Percentiles rank a stretch among this genome's conserved stretches.
phyloP scores from a whole-genome alignment of 2,329 filamentous ascomycete genomes.

The Colletotrichum lentis region DNA sequence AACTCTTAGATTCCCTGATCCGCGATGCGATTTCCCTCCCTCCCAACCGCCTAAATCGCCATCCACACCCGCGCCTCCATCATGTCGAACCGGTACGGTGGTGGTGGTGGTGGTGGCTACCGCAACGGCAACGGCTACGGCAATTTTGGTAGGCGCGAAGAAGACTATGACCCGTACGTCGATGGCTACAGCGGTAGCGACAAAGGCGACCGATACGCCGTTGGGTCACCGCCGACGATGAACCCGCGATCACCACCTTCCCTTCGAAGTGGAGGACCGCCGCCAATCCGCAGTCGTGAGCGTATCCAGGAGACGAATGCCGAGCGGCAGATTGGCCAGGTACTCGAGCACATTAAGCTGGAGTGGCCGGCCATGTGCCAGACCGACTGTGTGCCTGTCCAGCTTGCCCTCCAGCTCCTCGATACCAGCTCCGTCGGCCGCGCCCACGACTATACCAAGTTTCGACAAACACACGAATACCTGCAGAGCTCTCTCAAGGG shows the following conservation, averaged over 20 bases:
- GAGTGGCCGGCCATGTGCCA: constrained; percentile 95
- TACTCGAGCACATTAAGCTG: constrained; percentile 82
- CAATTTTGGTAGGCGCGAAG: constrained; percentile 52
- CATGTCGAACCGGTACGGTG: constrained; percentile 41
- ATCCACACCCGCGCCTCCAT: constrained; percentile 19
- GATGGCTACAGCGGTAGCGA: constrained; percentile 53
- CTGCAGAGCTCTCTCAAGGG: constrained; percentile 92
- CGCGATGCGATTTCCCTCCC: constrained; percentile 33
- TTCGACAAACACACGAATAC: constrained; percentile 82
- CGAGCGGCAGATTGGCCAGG: constrained; percentile 65
- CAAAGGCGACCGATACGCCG: constrained; percentile 53
- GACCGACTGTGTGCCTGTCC: constrained; percentile 88
- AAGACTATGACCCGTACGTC: constrained; percentile 61
- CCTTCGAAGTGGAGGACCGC: constrained; percentile 44
- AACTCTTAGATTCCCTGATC: background rate
- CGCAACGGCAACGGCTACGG: constrained; percentile 53
- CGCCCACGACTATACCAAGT: constrained; percentile 86
- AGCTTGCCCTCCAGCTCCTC: constrained; percentile 92
- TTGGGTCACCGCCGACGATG: constrained; percentile 43
- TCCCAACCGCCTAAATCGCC: constrained; percentile 30
- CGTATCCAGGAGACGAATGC: constrained; percentile 57
- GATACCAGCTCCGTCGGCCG: constrained; percentile 93
- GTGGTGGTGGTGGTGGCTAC: constrained; percentile 47
- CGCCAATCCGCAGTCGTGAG: constrained; percentile 40
- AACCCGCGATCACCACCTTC: constrained; percentile 42